Evolutionary conservation across 2,329 filamentous ascomycete species (phyloP).

Genomic region (Arthroderma sp.): DNA sequence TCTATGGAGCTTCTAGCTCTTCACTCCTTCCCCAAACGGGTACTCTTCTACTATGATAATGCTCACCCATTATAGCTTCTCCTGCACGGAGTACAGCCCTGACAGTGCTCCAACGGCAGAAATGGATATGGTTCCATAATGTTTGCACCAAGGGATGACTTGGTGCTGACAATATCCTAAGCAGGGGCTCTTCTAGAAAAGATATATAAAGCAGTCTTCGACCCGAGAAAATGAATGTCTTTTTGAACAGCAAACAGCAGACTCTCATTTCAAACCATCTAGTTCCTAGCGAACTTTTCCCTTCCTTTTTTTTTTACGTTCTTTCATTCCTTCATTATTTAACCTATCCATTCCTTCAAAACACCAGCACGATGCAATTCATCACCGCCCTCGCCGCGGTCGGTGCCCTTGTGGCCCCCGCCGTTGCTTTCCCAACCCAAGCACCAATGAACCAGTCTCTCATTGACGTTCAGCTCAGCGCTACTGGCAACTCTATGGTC

Average conservation of each 20-base stretch:
- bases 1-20: not conserved
- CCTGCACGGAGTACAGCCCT: not conserved
- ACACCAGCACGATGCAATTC: constrained; percentile 6
- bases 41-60: not conserved
- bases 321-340: not conserved
- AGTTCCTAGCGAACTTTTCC: not conserved
- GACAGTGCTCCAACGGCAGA: not conserved
- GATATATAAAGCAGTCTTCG: not conserved
- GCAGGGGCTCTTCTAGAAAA: not conserved
- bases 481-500: constrained; percentile 24
- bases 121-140: not conserved
- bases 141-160: not conserved
- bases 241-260: not conserved
- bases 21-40: not conserved
- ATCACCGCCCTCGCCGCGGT: constrained; percentile 17
- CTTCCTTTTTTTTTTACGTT: not conserved
- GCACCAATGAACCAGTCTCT: constrained; percentile 18
- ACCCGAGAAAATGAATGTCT: not conserved
- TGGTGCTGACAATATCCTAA: not conserved
- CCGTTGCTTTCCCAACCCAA: constrained; percentile 2
- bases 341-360: not conserved
- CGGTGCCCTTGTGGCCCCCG: constrained; percentile 8
- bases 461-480: constrained; percentile 25
- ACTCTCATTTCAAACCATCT: not conserved
- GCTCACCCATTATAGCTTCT: not conserved